A percentile compares a stretch with the other conserved stretches of the same genome.
These are phyloP conservation scores for Candida anutae DNA, from an alignment of 1,139 yeast genomes.

Conservation along the genomic window DNA sequence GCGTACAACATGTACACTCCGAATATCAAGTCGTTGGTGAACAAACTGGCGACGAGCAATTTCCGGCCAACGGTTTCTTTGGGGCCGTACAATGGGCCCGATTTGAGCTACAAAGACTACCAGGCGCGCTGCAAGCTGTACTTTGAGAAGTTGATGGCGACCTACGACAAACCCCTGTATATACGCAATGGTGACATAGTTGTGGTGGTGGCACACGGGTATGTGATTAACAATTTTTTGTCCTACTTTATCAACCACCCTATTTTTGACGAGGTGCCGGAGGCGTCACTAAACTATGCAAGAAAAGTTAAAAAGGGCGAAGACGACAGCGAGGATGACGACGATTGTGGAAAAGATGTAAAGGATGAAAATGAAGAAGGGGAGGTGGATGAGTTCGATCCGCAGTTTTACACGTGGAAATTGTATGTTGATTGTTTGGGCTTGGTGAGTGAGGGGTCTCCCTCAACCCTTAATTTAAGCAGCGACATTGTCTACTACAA, in stretches of 20 bases:
- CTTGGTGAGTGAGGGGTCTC: conserved; percentile 20
- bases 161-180: conserved; percentile 34
- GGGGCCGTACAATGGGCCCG: conserved; percentile 43
- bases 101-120: conserved; percentile 34
- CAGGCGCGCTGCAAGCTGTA: conserved; percentile 34
- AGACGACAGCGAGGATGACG: conserved; percentile 5
- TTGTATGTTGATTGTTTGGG: conserved; percentile 28
- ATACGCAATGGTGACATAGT: conserved; percentile 30
- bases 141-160: conserved; percentile 36
- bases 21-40: conserved; percentile 29
- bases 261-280: conserved; percentile 41
- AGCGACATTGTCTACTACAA: conserved; percentile 40
- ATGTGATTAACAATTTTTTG: conserved; percentile 33
- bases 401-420: conserved; percentile 23
- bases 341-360: conserved; percentile 1
- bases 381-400: conserved; percentile 9
- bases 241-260: conserved; percentile 39
- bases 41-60: conserved; percentile 30
- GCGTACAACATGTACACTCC: conserved; percentile 45
- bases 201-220: conserved; percentile 38
- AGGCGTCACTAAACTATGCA: conserved; percentile 32
- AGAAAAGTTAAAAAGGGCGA: conserved; percentile 10
- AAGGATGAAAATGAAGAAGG: conserved; percentile 3
- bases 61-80: conserved; percentile 40
- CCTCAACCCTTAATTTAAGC: conserved; percentile 30